Evolutionary conservation across 225 moss, liverwort and hornwort species (phyloP).

Genomic region (Anthoceros angustus): DNA sequence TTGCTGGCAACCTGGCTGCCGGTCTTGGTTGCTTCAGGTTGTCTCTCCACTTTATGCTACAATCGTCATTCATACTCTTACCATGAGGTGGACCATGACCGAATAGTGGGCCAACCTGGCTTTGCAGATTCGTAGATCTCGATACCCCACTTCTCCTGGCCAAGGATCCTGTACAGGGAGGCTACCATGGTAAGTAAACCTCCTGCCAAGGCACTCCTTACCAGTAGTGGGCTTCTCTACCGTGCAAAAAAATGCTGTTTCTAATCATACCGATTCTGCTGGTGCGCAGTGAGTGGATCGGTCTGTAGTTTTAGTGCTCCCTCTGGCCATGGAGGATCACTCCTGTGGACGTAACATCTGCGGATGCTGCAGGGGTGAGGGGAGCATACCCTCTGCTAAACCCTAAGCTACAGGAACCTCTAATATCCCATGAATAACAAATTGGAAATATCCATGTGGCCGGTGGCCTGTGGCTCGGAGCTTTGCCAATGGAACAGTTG

Average conservation of each 20-base stretch:
- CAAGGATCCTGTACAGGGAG: conserved; percentile 60
- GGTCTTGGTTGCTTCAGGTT: conserved; percentile 77
- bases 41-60: neutral
- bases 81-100: neutral
- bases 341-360: conserved; percentile 17
- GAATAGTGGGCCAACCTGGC: conserved; percentile 1
- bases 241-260: neutral
- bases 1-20: conserved; percentile 76
- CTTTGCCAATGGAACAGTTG: no score
- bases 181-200: conserved; percentile 48
- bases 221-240: neutral
- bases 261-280: neutral
- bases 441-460: no score
- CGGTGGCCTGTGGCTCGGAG: no score
- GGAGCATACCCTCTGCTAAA: no score
- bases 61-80: conserved; percentile 5
- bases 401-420: no score
- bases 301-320: conserved; percentile 33
- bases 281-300: conserved; percentile 35
- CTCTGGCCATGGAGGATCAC: conserved; percentile 44
- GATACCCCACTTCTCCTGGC: conserved; percentile 70
- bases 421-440: no score
- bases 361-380: no score
- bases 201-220: neutral
- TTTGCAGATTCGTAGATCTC: conserved; percentile 57